Evolutionary conservation across 768 basidiomycete genomes (phyloP).

Genomic region (Termitomyces sp.): DNA sequence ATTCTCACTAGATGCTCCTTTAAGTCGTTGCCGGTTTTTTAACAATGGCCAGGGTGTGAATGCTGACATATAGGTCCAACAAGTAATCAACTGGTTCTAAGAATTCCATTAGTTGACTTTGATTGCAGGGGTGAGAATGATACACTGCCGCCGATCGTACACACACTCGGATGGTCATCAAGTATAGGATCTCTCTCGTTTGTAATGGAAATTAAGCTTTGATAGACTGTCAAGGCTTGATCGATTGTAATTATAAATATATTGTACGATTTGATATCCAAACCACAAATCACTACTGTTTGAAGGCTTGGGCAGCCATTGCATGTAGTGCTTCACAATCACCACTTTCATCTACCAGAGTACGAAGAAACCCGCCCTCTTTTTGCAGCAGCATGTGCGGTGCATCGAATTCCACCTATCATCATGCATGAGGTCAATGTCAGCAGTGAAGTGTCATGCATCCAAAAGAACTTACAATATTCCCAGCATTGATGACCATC

Average conservation of each 20-base stretch:
- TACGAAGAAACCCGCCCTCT: constrained; percentile 45
- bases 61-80: not conserved
- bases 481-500: constrained; percentile 54
- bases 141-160: too few relatives aligned
- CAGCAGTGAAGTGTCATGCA: not conserved
- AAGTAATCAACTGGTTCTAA: too few relatives aligned
- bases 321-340: constrained; percentile 47
- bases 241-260: too few relatives aligned
- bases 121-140: too few relatives aligned
- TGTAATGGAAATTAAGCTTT: too few relatives aligned
- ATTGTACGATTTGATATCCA: too few relatives aligned
- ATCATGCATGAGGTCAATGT: not conserved
- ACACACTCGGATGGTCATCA: too few relatives aligned
- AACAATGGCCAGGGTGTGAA: not conserved
- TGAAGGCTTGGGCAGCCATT: constrained; percentile 27
- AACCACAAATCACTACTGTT: not conserved
- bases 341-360: constrained; percentile 56
- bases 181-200: too few relatives aligned
- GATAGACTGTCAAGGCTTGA: too few relatives aligned
- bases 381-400: constrained; percentile 50
- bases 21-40: not conserved
- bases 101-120: too few relatives aligned
- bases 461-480: constrained; percentile 33
- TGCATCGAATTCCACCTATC: constrained; percentile 52
- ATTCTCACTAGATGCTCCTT: not conserved